These are phyloP conservation scores for Pyrus hybrid DNA, from an alignment of 331 rosid genomes.

Conservation along the genomic window DNA sequence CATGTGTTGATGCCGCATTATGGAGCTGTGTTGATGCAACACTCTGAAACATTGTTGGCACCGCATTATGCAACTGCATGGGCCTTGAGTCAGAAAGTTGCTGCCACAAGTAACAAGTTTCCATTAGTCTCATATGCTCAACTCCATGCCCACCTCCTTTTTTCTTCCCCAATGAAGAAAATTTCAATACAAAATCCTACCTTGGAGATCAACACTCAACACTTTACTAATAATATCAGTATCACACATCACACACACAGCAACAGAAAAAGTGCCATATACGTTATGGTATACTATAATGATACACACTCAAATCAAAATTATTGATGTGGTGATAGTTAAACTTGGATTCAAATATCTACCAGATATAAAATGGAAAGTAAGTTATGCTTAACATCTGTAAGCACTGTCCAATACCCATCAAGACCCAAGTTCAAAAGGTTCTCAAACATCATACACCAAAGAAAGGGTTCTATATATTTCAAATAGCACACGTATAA, in stretches of 20 bases:
- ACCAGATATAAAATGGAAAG: background rate
- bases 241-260: too few species aligned
- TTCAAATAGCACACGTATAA: background rate
- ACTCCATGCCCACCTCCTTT: background rate
- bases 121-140: background rate
- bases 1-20: constrained; percentile 31
- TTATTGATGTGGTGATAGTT: background rate
- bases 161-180: background rate
- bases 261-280: background rate
- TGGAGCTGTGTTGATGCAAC: constrained; percentile 42
- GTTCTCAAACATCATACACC: background rate
- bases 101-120: constrained; percentile 37
- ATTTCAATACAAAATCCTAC: background rate
- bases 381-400: background rate
- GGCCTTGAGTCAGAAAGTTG: constrained; percentile 33
- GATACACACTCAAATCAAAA: background rate
- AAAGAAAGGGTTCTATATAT: background rate
- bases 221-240: too few species aligned
- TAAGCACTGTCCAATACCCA: background rate
- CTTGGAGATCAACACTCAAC: background rate
- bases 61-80: constrained; percentile 45
- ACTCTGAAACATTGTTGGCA: constrained; percentile 53
- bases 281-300: too few species aligned
- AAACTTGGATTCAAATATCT: too few species aligned
- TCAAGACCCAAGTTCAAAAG: background rate